Evolutionary conservation across 768 basidiomycete species (phyloP), one percentile per base, ranked within the genome.

Genomic region (Pholiota molesta): DNA sequence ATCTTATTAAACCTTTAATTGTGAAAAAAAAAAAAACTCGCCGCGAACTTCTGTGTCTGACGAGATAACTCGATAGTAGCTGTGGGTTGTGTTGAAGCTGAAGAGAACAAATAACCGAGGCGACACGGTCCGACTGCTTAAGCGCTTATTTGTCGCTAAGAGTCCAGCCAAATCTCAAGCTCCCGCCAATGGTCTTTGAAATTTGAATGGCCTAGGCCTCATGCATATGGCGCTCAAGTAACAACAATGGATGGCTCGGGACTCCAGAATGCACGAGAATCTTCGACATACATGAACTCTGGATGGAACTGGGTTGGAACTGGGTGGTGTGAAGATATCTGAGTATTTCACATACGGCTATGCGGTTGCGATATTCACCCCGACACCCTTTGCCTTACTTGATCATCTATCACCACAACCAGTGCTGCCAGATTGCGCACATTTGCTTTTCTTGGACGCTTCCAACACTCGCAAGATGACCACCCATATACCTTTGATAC

Each of bases 391-490:
- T 57, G 52, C 44, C 44, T 57, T 9, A 29, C 55, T 64, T 65
- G 60, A 57, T 42, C 62, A 47, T 56, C 58, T 52, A 68, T 61
- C 61, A 61, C 67, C 55, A 61, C 59, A 23, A 56, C 23, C 42
- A 19, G 11, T 23, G 52, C 55, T 37, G 37, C 17, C n/a, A 11
- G 14, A 16, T 37, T 13, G 35, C 14, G 10, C 35, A 37, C 35
- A 9, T 21, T 19, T 47, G 33, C 7, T 14, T 28, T 31, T 31
- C 13, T 10, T 51, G 26, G 23, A 37, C 28, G 47, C 17, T n/a
- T 47, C 13, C 26, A 53, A 60, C 42, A 37, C 71, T 73, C 68
- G 23, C 68, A 53, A 53, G 26, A 51, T 64, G 47, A 55, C 65
- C 44, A 21, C 47, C 5, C 29, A 16, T 23, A 10, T 19, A 49